Conservation (phyloP, 2,329 filamentous ascomycete genomes). For the Cyphellophora attinorum region DNA sequence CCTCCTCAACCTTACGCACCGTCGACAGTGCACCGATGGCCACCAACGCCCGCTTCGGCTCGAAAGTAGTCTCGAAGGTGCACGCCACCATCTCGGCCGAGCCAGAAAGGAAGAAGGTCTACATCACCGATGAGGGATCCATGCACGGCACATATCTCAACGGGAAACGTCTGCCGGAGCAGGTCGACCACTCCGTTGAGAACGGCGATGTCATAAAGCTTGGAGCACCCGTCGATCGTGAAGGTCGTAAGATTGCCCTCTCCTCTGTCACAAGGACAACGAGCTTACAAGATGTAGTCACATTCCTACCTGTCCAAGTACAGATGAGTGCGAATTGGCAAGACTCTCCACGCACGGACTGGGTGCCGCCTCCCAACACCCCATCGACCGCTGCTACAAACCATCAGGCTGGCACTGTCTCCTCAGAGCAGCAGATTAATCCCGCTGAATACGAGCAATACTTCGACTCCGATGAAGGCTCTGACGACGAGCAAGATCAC, state of each 20-base stretch:
- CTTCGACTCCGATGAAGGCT: constrained; percentile 1
- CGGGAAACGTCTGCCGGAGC: constrained; percentile 28
- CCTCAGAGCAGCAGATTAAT: neutral
- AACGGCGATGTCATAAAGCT: constrained; percentile 34
- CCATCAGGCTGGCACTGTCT: neutral
- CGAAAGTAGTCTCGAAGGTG: constrained; percentile 36
- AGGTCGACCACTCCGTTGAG: constrained; percentile 21
- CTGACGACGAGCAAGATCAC: neutral
- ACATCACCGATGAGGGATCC: constrained; percentile 46
- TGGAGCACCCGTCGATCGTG: constrained; percentile 41
- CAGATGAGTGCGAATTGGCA: no score
- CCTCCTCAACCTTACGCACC: no score
- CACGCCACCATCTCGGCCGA: constrained; percentile 30
- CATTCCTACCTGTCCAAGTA: neutral
- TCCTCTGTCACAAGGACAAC: neutral
- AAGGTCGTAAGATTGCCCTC: constrained; percentile 16
- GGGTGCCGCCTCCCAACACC: no score
- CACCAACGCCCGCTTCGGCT: constrained; percentile 37
- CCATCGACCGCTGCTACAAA: no score
- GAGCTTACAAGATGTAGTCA: neutral
- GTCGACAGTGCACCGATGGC: no score
- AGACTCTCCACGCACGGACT: no score
- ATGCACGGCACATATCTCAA: constrained; percentile 56
- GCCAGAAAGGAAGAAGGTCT: constrained; percentile 24
- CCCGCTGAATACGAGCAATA: neutral